Evolutionary conservation across 2,329 filamentous ascomycete genomes (phyloP).

Genomic region (Claviceps capensis): DNA sequence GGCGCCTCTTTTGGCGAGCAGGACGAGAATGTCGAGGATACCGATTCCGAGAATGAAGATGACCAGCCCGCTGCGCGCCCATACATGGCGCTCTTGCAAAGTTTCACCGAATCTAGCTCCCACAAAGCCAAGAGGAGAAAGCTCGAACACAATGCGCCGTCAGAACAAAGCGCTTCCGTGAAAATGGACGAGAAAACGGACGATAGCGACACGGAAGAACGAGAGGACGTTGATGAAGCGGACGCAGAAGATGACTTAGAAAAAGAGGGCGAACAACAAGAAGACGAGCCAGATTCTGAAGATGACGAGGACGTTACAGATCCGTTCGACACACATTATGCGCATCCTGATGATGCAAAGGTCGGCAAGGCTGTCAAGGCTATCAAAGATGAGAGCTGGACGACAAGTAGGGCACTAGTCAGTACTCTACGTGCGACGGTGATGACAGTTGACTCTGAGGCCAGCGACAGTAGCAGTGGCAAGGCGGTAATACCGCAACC

Average conservation of each 20-base stretch:
- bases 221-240: slow-evolving; percentile 12
- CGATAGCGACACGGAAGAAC: slow-evolving; percentile 26
- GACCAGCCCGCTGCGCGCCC: slow-evolving; percentile 29
- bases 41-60: slow-evolving; percentile 30
- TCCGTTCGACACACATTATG: slow-evolving; percentile 73
- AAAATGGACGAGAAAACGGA: slow-evolving; percentile 7
- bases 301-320: slow-evolving; percentile 45
- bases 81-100: slow-evolving; percentile 46
- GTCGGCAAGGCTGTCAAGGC: slow-evolving; percentile 40
- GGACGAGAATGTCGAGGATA: slow-evolving; percentile 24
- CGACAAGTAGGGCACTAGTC: slow-evolving; percentile 30
- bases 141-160: slow-evolving; percentile 25
- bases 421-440: slow-evolving; percentile 35
- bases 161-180: slow-evolving; percentile 11
- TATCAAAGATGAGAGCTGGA: slow-evolving; percentile 37
- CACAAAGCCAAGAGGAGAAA: slow-evolving; percentile 45
- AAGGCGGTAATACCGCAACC: slow-evolving; percentile 17
- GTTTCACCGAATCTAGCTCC: slow-evolving; percentile 31
- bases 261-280: slow-evolving; percentile 6
- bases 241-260: slow-evolving; percentile 12
- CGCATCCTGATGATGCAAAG: slow-evolving; percentile 47
- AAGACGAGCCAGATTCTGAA: slow-evolving; percentile 26
- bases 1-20: slow-evolving; percentile 18
- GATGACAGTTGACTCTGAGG: slow-evolving; percentile 29
- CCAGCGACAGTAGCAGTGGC: slow-evolving; percentile 1